Evolutionary conservation across 345 rosid genomes (phyloP).

Genomic region (Salix suchowensis): DNA sequence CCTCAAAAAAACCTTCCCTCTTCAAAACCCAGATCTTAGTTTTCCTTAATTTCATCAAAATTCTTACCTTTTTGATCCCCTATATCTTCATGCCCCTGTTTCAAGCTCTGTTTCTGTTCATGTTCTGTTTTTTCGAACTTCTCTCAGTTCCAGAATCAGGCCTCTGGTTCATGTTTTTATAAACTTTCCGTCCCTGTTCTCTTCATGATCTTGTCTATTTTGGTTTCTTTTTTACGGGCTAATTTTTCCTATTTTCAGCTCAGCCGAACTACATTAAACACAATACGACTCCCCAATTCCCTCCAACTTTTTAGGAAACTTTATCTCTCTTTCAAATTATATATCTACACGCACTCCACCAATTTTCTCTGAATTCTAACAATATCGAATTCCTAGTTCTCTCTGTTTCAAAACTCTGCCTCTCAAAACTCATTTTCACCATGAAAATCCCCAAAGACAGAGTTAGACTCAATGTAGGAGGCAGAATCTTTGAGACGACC

Average conservation of each 20-base stretch:
- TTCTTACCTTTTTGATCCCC: not conserved
- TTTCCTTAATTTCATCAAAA: slow-evolving; percentile 18
- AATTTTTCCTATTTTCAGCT: not conserved
- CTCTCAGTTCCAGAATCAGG: not conserved
- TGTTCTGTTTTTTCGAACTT: not conserved
- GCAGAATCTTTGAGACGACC: slow-evolving; percentile 85
- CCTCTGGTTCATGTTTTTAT: not conserved
- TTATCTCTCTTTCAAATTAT: slow-evolving; percentile 6
- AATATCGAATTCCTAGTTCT: not conserved
- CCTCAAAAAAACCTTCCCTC: slow-evolving; percentile 25
- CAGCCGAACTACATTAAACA: not conserved
- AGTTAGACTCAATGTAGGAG: slow-evolving; percentile 84
- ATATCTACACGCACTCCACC: not conserved
- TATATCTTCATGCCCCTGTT: slow-evolving; percentile 6
- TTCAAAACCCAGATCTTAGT: slow-evolving; percentile 43
- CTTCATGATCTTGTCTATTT: not conserved
- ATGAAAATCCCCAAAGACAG: slow-evolving; percentile 76
- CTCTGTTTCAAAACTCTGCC: not conserved
- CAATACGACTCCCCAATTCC: slow-evolving; percentile 15
- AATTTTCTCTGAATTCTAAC: not conserved
- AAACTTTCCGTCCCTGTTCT: not conserved
- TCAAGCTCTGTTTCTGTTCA: not conserved
- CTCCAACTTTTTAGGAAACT: slow-evolving; percentile 19
- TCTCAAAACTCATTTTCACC: not conserved
- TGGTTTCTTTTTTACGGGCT: not conserved